These are phyloP conservation scores for Diplodia corticola DNA, from an alignment of 2,329 filamentous ascomycete species.

Conservation along the genomic window DNA sequence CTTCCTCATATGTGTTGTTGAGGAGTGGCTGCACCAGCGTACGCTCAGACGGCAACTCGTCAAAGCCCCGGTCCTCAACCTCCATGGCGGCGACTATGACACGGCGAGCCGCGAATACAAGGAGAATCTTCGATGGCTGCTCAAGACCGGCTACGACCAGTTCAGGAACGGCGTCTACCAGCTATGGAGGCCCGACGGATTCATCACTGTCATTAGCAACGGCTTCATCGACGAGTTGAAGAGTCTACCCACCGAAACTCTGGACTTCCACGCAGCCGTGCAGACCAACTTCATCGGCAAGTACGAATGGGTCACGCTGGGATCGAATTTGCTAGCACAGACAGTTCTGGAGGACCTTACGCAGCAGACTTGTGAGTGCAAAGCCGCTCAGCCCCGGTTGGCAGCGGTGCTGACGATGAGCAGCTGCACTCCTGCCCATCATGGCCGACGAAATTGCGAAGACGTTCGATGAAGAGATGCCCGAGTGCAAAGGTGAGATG, in stretches of 20 bases:
- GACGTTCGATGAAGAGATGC: slow-evolving; percentile 34
- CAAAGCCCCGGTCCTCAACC: not conserved
- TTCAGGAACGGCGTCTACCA: not conserved
- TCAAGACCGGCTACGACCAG: not conserved
- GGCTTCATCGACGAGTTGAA: slow-evolving; percentile 35
- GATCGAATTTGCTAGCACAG: not conserved
- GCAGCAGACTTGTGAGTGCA: not conserved
- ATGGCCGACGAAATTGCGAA: slow-evolving; percentile 30
- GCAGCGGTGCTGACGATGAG: slow-evolving; percentile 35
- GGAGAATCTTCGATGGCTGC: not conserved
- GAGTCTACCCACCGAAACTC: slow-evolving; percentile 35
- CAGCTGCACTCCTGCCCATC: slow-evolving; percentile 29
- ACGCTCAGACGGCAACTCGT: not conserved
- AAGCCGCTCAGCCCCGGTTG: not conserved
- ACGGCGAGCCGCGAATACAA: not conserved
- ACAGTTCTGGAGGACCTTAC: slow-evolving; percentile 26
- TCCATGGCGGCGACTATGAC: not conserved
- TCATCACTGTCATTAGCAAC: not conserved
- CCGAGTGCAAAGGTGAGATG: slow-evolving; percentile 30
- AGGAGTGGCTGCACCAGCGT: not conserved
- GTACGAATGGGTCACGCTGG: not conserved
- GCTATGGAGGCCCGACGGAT: not conserved
- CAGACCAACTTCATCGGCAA: slow-evolving; percentile 27
- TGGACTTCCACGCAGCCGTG: slow-evolving; percentile 34
- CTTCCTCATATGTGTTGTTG: not conserved